Conservation (phyloP, 1,284 basidiomycete species). For the Wallemia hederae region DNA sequence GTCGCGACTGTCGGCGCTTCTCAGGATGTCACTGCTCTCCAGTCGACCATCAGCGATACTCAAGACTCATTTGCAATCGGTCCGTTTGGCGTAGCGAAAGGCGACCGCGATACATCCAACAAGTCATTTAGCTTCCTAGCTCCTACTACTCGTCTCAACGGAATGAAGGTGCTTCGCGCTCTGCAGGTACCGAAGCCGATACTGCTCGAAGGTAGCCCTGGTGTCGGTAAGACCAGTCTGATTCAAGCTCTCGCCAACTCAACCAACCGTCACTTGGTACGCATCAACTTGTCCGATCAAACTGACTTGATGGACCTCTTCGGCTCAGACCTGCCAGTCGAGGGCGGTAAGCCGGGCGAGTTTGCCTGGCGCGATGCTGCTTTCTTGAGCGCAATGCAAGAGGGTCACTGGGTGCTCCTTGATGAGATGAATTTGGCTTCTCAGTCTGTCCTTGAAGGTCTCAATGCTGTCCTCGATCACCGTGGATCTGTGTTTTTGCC, state of each 20-base stretch:
- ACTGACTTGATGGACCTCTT: constrained; percentile 92
- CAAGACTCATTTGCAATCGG: constrained; percentile 29
- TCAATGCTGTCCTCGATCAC: constrained; percentile 91
- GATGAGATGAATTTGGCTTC: constrained; percentile 98
- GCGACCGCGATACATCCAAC: constrained; percentile 17
- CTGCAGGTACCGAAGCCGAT: constrained; percentile 76
- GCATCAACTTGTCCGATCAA: constrained; percentile 98
- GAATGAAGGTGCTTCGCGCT: constrained; percentile 64
- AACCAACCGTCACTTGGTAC: constrained; percentile 47
- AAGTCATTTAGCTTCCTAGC: constrained; percentile 49
- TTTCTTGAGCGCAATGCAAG: constrained; percentile 71
- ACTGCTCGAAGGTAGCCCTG: constrained; percentile 85
- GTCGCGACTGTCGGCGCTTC: constrained; percentile 3
- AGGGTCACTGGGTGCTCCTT: constrained; percentile 82
- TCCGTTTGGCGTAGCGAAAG: constrained; percentile 39
- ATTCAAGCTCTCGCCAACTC: constrained; percentile 60
- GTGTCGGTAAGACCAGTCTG: constrained; percentile 95
- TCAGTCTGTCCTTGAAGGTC: constrained; percentile 80
- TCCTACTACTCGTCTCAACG: constrained; percentile 66
- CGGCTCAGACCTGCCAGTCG: constrained; percentile 82
- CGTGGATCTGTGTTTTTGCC: constrained; percentile 85
- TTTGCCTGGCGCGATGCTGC: constrained; percentile 96
- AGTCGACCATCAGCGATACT: constrained; percentile 8
- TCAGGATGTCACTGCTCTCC: neutral
- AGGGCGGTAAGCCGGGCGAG: constrained; percentile 66